A percentile compares a stretch with the other conserved stretches of the same genome.
Evolutionary conservation across 371 early-diverging fungal genomes (phyloP).

Genomic region (Batkoa obscura): DNA sequence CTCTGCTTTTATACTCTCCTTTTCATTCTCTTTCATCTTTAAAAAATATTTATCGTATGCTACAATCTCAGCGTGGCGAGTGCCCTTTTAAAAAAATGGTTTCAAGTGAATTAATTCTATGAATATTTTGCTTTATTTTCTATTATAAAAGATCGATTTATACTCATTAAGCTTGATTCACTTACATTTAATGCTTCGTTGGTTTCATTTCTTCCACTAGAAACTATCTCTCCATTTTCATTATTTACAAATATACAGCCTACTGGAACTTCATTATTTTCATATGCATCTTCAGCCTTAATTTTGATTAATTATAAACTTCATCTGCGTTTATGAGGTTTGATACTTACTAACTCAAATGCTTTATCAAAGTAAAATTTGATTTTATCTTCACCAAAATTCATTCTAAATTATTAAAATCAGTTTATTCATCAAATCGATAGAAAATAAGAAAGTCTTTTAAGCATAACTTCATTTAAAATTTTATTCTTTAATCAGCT

Average conservation of each 20-base stretch:
- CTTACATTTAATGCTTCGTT: constrained; percentile 74
- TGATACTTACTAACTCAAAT: too few species aligned
- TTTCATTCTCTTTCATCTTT: not conserved
- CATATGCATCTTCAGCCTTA: constrained; percentile 75
- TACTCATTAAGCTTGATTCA: constrained; percentile 5
- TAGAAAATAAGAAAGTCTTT: not conserved
- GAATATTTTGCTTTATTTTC: too few species aligned
- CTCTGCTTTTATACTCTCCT: not conserved
- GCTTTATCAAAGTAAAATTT: too few species aligned
- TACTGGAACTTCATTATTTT: constrained; percentile 86
- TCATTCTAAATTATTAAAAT: too few species aligned
- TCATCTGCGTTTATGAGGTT: too few species aligned
- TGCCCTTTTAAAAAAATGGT: constrained; percentile 49
- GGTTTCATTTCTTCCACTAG: constrained; percentile 59
- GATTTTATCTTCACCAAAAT: too few species aligned
- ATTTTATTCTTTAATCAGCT: too few species aligned
- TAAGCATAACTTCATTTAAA: too few species aligned
- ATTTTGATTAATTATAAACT: too few species aligned
- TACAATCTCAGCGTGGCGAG: constrained; percentile 81
- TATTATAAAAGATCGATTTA: constrained; percentile 2
- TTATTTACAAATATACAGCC: constrained; percentile 90
- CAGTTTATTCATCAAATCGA: too few species aligned
- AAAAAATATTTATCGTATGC: constrained; percentile 62
- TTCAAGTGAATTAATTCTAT: too few species aligned
- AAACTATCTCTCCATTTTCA: constrained; percentile 30